Evolutionary conservation across 345 rosid species (phyloP), one percentile per base, ranked within the genome.

Genomic region (Ailanthus altissimus): DNA sequence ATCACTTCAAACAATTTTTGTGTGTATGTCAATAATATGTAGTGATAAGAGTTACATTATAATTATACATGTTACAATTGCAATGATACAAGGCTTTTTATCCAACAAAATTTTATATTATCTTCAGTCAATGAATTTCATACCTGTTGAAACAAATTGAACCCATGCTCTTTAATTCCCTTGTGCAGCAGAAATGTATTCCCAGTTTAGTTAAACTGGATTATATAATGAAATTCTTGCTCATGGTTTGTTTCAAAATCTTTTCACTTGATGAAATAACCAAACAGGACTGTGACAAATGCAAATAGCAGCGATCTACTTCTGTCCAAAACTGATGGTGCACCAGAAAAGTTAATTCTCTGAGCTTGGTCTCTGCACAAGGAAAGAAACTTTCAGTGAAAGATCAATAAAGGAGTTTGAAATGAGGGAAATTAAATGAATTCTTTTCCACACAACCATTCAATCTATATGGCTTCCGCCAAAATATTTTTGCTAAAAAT

Each of bases 291-390:
- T 32, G 78, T 50, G 46, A 76, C 16, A 64, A 86, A 63, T 40
- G 83, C 66, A 60, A 79, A 26, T 46, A 88, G 73, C 71, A 88
- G 58, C 72, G 73, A 72, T 83, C 67, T 80, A 63, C 83, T 82
- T 73, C 71, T 60, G 23, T 7, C 23, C 0, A 81, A 49, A 36
- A 78, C 54, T 0, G 88, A 67, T 5, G 85, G 3, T 57, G 93
- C 83, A 6, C 83, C 75, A 0, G 98, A 92, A 79, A 94, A 94
- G 53, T 79, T 81, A 59, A 86, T 84, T 72, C 93, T 91, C n/a
- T 78, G 85, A 71, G 90, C 87, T 79, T 94, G 98, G 80, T 91
- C 92, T 75, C 98, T 94, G 91, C 84, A 85, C 42, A 66, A 40
- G 67, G 36, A 11, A 79, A 67, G 47, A 38, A 28, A 5, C 12